Evolutionary conservation across 371 early-diverging fungal species (phyloP), one percentile per base, ranked within the genome.

Genomic region (Nosema granulosis): DNA sequence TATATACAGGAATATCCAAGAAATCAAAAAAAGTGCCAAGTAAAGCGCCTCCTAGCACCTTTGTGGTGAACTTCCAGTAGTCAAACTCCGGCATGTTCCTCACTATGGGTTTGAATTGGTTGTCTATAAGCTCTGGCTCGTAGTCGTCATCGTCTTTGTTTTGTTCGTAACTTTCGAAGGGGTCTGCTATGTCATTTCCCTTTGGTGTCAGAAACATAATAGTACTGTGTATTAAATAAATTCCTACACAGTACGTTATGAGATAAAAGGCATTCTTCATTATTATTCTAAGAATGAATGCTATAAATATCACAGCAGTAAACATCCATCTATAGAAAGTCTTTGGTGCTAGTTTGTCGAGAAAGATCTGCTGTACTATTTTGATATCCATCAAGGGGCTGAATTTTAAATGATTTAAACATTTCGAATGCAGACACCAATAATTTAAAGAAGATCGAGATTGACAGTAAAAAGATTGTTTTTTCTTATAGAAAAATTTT

Each of bases 11-110:
- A 56, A 99, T 89, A 83, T 99, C 95, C 77, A 96, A 90, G 73
- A 91, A 65, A 62, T 66, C 38, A 68, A 84, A 79, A 32, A 82
- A 82, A 1, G 85, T 83, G 12, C 54, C 49, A 56, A 82, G 11
- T 1, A 86, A 66, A 11, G 80, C 61, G 0, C 67, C 32, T 1
- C 54, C 4, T 13, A 81, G 20, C 13, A 78, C 66, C 49, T 77
- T 71, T 20, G 78, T 68, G 57, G 38, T 79, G 29, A 76, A 71
- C 13, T 58, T 90, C 99, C 99, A 98, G 84, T 94, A 96, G 83
- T 94, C 94, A 88, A 95, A 96, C 87, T 98, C 99, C n/a, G 99
- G 97, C 57, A 98, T 87, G 76, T 95, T 87, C 79, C 99, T 87
- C 71, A 97, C 92, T 84, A 97, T 97, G 1, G 99, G 99, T 65